Evolutionary conservation across 495 filamentous ascomycete species (phyloP), one percentile per base, ranked within the genome.

Genomic region (Haplographium delicatum): DNA sequence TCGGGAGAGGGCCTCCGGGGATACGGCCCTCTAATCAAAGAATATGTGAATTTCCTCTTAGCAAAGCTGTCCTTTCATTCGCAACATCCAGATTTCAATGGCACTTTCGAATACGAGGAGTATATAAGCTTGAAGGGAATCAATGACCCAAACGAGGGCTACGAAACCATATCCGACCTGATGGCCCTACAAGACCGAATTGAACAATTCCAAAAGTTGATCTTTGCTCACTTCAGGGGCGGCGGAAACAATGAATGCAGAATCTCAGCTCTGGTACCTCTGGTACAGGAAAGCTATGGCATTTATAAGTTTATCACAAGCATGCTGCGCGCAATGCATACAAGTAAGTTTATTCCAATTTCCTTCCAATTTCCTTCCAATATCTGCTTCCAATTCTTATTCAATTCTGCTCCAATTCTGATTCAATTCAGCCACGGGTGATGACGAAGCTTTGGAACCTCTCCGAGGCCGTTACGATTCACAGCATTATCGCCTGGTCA

Each of bases 81-180:
- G 53, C 87, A 96, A 54, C 93, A 98, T 68, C 91, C 89, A 10
- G 93, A 96, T 68, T 98, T 98, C 76, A 97, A 97, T 66, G 93
- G 93, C 79, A 83, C 93, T 22, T 97, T 97, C 62, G 93, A 98
- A 63, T 98, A 98, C 57, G 93, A 96, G 74, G 93, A 98, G 62
- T 98, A 98, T 65, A 91, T 97, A 66, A 96, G 89, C 61, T 75
- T 98, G 65, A 96, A 96, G 72, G 85, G 88, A 4, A 97, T 95
- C 71, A 95, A 96, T 68, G 93, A 98, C 72, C 93, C 94, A 9
- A 96, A 98, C 62, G 93, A 98, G 70, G 93, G 93, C 73, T 98
- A 96, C 62, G 93, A 97, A 68, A 96, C 93, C 2, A 96, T 97
- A 50, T 86, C 82, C 61, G 94, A 98, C 65, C 77, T 98, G 27